A percentile compares a stretch with the other conserved stretches of the same genome.
phyloP scores from a whole-genome alignment of 139 green algal genomes.

The Mychonastes homosphaera region DNA sequence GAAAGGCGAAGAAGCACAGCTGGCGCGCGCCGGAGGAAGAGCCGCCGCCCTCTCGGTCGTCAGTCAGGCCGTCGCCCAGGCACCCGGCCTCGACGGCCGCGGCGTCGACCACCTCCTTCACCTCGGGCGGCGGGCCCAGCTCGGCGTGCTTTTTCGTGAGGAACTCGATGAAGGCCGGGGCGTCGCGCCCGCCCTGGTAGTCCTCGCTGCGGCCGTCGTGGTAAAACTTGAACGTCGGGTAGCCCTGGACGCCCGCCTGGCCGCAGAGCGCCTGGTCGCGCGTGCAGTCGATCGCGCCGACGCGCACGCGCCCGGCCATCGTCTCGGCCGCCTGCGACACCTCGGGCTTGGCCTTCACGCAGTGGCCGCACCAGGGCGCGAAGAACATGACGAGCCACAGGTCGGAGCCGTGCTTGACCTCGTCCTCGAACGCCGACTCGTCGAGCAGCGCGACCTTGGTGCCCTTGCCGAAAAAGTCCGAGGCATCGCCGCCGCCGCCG shows the following conservation, averaged over 20 bases:
- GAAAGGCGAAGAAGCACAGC: conserved; percentile 78
- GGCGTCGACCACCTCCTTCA: conserved; percentile 5
- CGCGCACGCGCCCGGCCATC: conserved; percentile 35
- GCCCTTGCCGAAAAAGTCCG: conserved; percentile 38
- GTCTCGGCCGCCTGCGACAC: conserved; percentile 56
- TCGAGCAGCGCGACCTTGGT: conserved; percentile 63
- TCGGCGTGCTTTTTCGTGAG: conserved; percentile 20
- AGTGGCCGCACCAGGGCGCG: conserved; percentile 58
- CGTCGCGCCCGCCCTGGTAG: conserved; percentile 65
- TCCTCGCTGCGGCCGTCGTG: conserved; percentile 37
- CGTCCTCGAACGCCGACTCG: conserved; percentile 60
- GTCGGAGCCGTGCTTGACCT: conserved; percentile 53
- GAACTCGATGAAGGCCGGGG: conserved; percentile 42
- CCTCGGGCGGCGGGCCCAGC: conserved; percentile 45
- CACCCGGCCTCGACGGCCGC: neutral
- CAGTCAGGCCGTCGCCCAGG: no score
- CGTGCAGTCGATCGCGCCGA: conserved; percentile 86
- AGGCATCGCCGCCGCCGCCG: conserved; percentile 7
- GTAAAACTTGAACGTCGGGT: conserved; percentile 88
- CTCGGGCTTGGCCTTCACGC: conserved; percentile 70
- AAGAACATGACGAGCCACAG: conserved; percentile 59
- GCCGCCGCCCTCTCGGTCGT: conserved; percentile 8
- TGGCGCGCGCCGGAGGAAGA: conserved; percentile 19
- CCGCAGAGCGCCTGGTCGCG: conserved; percentile 43
- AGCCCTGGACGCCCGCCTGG: conserved; percentile 58